Evolutionary conservation across 2,329 filamentous ascomycete genomes (phyloP), one percentile per base, ranked within the genome.

Genomic region (Cryoendolithus antarcticus): DNA sequence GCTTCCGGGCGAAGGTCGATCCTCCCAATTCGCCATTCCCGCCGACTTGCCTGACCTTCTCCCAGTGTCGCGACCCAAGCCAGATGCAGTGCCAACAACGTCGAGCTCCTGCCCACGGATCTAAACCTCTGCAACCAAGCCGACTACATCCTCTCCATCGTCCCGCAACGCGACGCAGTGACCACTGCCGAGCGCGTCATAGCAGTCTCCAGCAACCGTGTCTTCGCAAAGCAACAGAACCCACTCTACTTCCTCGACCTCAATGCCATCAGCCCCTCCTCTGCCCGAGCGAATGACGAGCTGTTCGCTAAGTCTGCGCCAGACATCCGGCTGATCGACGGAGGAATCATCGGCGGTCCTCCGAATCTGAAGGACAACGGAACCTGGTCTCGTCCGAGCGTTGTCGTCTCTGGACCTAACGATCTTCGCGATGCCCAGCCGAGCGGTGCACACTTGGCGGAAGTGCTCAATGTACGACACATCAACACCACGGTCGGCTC

Each of bases 1-100:
- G 62, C 68, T 33, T 59, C 63, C 27, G 71, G 69, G 35, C 64
- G 75, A 59, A 78, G 72, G 71, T 64, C 60, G n/a, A n/a, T n/a
- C n/a, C 30, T 24, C 7, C 6, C 15, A 9, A 36, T 19, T 4
- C 30, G 3, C 4, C 4, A 32, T 10, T 19, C 37, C 37, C 28
- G 40, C 10, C 9, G 27, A 9, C 10, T n/a, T n/a, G n/a, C n/a
- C n/a, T n/a, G n/a, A n/a, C n/a, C n/a, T n/a, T n/a, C 1, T 12
- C 19, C 9, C 41, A 63, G 64, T 43, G 38, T 52, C 42, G 55
- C 61, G 34, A 70, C 66, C 2, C 57, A 62, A 40, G 38, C 54
- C 3, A 62, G 66, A n/a, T 65, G 64, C 3, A 44, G 48, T 24
- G 51, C 54, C 1, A 62, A 62, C 3, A 48, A 48, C 0, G 55